Conservation (phyloP, 2,329 filamentous ascomycete species). For the Penicillium sumatraense region DNA sequence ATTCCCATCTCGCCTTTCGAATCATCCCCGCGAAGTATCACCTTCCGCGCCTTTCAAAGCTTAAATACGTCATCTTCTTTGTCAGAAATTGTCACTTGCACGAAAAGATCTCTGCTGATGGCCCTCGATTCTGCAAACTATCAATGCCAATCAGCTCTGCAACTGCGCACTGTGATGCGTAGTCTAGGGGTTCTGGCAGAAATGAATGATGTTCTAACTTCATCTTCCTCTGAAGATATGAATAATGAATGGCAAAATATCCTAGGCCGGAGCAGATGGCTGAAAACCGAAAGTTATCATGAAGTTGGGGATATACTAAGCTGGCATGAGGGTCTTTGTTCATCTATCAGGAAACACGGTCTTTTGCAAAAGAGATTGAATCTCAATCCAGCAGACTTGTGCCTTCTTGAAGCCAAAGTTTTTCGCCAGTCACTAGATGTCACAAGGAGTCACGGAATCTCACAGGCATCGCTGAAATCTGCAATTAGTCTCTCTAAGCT, state of each 20-base stretch:
- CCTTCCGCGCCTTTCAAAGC: constrained; percentile 82
- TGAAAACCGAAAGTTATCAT: constrained; percentile 69
- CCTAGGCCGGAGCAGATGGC: constrained; percentile 72
- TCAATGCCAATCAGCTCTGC: constrained; percentile 42
- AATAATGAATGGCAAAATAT: constrained; percentile 67
- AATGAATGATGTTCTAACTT: constrained; percentile 74
- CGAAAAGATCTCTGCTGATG: constrained; percentile 65
- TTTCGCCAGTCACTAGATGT: constrained; percentile 75
- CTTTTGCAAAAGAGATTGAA: constrained; percentile 65
- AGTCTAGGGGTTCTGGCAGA: constrained; percentile 77
- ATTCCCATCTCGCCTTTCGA: constrained; percentile 71
- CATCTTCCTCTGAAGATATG: constrained; percentile 64
- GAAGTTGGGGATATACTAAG: constrained; percentile 82
- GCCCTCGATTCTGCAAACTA: constrained; percentile 48
- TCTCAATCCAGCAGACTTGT: constrained; percentile 66
- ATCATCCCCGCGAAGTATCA: constrained; percentile 66
- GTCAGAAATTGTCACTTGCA: constrained; percentile 56
- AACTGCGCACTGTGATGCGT: constrained; percentile 63
- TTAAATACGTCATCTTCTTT: constrained; percentile 70
- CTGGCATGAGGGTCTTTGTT: constrained; percentile 80
- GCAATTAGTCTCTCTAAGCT: constrained; percentile 83
- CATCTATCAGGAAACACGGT: constrained; percentile 73
- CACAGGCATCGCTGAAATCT: constrained; percentile 85
- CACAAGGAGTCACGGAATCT: constrained; percentile 77
- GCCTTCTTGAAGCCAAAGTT: constrained; percentile 75